Evolutionary conservation across 805 yeast species (phyloP).

Genomic region (Komagataella pastoris): DNA sequence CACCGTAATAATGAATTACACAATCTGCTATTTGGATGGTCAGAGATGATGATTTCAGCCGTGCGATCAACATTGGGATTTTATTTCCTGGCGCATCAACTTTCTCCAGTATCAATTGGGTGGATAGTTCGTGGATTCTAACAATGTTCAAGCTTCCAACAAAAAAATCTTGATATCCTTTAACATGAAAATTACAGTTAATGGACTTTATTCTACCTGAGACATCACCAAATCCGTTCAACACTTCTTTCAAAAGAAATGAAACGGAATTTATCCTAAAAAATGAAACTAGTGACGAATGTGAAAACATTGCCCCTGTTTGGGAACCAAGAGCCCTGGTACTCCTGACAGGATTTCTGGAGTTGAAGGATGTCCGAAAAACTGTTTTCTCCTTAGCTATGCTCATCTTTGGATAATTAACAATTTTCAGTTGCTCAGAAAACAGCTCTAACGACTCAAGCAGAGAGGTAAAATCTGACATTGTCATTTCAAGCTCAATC

Average conservation of each 20-base stretch:
- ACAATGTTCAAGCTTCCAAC: not conserved
- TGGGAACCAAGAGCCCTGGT: not conserved
- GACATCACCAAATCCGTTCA: not conserved
- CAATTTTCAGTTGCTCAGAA: not conserved
- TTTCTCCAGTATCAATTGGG: not conserved
- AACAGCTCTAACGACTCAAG: not conserved
- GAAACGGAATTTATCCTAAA: not conserved
- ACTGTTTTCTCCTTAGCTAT: constrained; percentile 3
- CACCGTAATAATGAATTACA: constrained; percentile 42
- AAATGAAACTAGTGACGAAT: not conserved
- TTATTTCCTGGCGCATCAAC: constrained; percentile 11
- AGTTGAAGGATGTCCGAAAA: not conserved
- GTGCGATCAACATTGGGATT: constrained; percentile 27
- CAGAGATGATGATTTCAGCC: constrained; percentile 19
- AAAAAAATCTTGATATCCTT: not conserved
- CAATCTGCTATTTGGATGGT: constrained; percentile 34
- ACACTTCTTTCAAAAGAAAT: too few species aligned
- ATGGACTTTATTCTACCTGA: not conserved
- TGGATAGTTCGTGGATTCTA: not conserved
- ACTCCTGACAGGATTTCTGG: not conserved
- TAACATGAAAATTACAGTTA: not conserved
- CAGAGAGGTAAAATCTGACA: not conserved
- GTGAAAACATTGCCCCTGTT: not conserved
- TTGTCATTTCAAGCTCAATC: not conserved
- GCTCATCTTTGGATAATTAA: not conserved